Evolutionary conservation across 768 basidiomycete species (phyloP).

Genomic region (Aureoboletus auriporus): DNA sequence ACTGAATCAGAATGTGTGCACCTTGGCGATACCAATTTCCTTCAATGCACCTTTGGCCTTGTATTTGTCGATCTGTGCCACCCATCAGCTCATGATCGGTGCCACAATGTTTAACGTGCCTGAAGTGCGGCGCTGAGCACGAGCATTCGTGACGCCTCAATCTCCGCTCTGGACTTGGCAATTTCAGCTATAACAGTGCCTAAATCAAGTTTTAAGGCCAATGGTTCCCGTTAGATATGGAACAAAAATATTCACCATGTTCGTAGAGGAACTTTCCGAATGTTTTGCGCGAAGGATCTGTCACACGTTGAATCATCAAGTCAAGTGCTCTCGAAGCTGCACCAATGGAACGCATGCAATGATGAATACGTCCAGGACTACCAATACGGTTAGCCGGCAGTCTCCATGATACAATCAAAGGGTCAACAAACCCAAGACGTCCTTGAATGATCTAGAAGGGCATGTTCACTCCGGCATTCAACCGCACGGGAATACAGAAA

Average conservation of each 20-base stretch:
- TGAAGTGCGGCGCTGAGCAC: conserved; percentile 91
- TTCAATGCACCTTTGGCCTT: conserved; percentile 94
- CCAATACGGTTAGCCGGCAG: conserved; percentile 1
- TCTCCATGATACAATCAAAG: neutral
- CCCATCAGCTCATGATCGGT: conserved; percentile 1
- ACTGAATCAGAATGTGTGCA: conserved; percentile 24
- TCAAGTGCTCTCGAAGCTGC: conserved; percentile 82
- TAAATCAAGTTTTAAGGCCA: conserved; percentile 25
- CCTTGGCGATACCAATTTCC: conserved; percentile 98
- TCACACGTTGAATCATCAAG: conserved; percentile 84
- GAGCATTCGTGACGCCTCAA: conserved; percentile 82
- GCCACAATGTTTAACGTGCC: conserved; percentile 32
- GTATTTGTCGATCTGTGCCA: conserved; percentile 74
- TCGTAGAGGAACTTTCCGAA: conserved; percentile 91
- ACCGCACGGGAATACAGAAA: neutral
- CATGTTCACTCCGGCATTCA: neutral
- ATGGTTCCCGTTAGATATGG: neutral
- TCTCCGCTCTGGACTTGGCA: conserved; percentile 88
- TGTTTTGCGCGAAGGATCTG: conserved; percentile 87
- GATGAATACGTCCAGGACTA: conserved; percentile 93
- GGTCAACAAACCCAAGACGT: conserved; percentile 69
- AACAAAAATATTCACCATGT: conserved; percentile 57
- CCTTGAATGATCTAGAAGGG: conserved; percentile 81
- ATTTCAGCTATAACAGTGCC: conserved; percentile 89
- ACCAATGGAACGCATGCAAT: conserved; percentile 97